Evolutionary conservation across 2,329 filamentous ascomycete genomes (phyloP).

Genomic region (Penicillium sp.): DNA sequence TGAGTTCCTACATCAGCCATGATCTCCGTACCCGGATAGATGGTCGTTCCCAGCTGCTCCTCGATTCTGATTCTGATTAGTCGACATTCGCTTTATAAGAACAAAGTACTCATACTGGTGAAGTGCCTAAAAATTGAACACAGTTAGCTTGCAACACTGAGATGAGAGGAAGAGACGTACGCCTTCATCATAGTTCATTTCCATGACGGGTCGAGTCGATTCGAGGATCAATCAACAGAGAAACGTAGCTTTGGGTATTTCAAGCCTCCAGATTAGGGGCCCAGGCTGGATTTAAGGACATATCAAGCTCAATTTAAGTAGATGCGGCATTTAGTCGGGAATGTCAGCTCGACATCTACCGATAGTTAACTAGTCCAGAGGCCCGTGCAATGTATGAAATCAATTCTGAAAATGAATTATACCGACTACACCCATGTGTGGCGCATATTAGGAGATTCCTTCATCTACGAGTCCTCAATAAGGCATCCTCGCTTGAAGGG

Average conservation of each 20-base stretch:
- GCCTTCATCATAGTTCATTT: conserved; percentile 47
- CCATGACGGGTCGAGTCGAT: conserved; percentile 36
- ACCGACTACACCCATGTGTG: background rate
- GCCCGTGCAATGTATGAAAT: background rate
- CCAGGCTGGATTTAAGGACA: background rate
- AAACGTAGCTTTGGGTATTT: background rate
- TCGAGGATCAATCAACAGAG: background rate
- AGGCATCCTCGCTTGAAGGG: background rate
- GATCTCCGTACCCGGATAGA: conserved; percentile 56
- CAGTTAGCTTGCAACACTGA: background rate
- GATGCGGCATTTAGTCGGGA: conserved; percentile 9
- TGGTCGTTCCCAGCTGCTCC: conserved; percentile 50
- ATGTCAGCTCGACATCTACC: conserved; percentile 1
- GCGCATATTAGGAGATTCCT: background rate
- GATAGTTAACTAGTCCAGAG: background rate
- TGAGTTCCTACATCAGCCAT: conserved; percentile 59
- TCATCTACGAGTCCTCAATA: background rate
- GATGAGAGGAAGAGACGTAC: conserved; percentile 21
- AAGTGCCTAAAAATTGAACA: conserved; percentile 14
- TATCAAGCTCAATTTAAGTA: background rate
- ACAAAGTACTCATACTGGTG: conserved; percentile 18
- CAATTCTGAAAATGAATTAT: background rate
- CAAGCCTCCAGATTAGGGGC: background rate
- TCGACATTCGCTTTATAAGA: background rate
- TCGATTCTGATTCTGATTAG: conserved; percentile 48